Evolutionary conservation across 169 alveolate species (phyloP).

Genomic region (Eimeria mitis): DNA sequence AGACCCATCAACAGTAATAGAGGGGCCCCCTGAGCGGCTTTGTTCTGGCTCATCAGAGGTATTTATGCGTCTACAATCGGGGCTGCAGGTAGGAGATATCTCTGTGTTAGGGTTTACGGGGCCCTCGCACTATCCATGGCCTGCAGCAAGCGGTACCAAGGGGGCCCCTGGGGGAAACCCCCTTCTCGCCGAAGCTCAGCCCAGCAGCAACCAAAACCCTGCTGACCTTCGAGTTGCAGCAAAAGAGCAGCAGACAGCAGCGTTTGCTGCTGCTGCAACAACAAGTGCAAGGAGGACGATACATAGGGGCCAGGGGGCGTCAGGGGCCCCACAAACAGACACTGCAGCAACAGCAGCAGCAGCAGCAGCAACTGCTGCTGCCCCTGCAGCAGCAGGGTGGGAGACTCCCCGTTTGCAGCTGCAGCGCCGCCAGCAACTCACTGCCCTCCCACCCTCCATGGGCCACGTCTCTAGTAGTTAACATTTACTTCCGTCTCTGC

Average conservation of each 20-base stretch:
- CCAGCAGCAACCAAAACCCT: background rate
- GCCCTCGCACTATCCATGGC: background rate
- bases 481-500: too few relatives aligned
- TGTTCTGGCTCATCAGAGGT: slow-evolving; percentile 17
- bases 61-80: slow-evolving; percentile 30
- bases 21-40: slow-evolving; percentile 33
- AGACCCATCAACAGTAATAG: background rate
- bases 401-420: slow-evolving; percentile 35
- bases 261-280: background rate
- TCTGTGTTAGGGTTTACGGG: slow-evolving; percentile 43
- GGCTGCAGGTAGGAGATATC: background rate
- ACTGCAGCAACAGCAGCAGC: background rate
- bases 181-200: background rate
- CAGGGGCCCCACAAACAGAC: background rate
- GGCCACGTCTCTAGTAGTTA: background rate
- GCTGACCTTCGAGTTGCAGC: background rate
- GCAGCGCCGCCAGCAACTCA: slow-evolving; percentile 16
- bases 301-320: background rate
- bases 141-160: background rate
- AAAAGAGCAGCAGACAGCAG: background rate
- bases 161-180: background rate
- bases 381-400: background rate
- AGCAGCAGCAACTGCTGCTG: background rate
- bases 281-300: background rate
- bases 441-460: slow-evolving; percentile 6